These are phyloP conservation scores for Bruguiera sexangula DNA, from an alignment of 345 rosid genomes.

Conservation along the genomic window DNA sequence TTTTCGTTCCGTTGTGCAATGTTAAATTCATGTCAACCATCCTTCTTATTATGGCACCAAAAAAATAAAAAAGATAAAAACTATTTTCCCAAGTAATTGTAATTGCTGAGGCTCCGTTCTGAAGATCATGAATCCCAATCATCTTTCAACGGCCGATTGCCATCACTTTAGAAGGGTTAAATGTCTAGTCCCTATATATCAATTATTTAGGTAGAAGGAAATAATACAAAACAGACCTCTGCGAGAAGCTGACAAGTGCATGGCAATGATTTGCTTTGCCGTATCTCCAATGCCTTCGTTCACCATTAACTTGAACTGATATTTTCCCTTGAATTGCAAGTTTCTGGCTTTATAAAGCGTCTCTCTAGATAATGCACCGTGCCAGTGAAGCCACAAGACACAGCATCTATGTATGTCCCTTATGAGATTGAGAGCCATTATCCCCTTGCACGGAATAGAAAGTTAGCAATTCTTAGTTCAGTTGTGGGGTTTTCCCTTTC, in stretches of 20 bases:
- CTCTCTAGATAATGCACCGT: conserved; percentile 31
- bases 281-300: background rate
- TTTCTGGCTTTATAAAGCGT: conserved; percentile 29
- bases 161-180: background rate
- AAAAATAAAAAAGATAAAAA: background rate
- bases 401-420: conserved; percentile 23
- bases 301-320: conserved; percentile 10
- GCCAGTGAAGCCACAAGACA: conserved; percentile 24
- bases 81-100: background rate
- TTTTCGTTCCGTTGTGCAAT: too few relatives aligned
- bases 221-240: background rate
- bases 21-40: too few relatives aligned
- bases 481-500: conserved; percentile 7
- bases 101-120: background rate
- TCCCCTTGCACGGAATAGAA: conserved; percentile 42
- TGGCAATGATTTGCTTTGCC: conserved; percentile 12
- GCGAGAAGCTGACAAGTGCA: conserved; percentile 24
- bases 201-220: background rate
- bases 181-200: background rate
- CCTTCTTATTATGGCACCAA: too few relatives aligned
- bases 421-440: conserved; percentile 29
- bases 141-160: background rate
- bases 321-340: conserved; percentile 25
- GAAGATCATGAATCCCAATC: background rate
- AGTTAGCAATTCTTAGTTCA: conserved; percentile 18